These are phyloP conservation scores for Thielaviopsis ethacetica DNA, from an alignment of 2,329 filamentous ascomycete species.

Conservation along the genomic window DNA sequence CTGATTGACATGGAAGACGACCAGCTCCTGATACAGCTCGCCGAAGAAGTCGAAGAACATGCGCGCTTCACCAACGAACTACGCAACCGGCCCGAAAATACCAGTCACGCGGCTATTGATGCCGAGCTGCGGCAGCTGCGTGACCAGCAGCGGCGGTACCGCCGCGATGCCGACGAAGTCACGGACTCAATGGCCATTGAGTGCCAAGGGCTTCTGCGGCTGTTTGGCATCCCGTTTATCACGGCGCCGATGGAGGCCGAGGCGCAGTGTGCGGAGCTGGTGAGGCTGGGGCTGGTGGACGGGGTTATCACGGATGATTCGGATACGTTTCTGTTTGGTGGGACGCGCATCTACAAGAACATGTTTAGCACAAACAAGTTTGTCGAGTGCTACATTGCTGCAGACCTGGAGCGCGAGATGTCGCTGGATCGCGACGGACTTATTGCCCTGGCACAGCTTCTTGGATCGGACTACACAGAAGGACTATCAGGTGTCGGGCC, in stretches of 20 bases:
- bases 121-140: constrained; percentile 72
- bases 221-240: constrained; percentile 91
- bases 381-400: constrained; percentile 82
- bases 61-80: constrained; percentile 79
- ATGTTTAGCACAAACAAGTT: constrained; percentile 99
- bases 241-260: constrained; percentile 98
- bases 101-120: constrained; percentile 70
- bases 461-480: constrained; percentile 91
- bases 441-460: constrained; percentile 75
- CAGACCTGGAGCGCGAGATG: constrained; percentile 77
- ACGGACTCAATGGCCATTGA: constrained; percentile 92
- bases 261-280: constrained; percentile 88
- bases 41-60: constrained; percentile 83
- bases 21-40: constrained; percentile 71
- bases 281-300: constrained; percentile 73
- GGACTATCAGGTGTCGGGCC: constrained; percentile 82
- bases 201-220: constrained; percentile 73
- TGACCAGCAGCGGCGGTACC: constrained; percentile 90
- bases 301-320: constrained; percentile 96
- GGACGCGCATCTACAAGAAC: constrained; percentile 95
- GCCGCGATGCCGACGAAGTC: constrained; percentile 89
- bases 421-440: constrained; percentile 74
- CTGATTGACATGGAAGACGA: constrained; percentile 85
- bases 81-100: constrained; percentile 54
- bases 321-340: constrained; percentile 92